Evolutionary conservation across 805 yeast species (phyloP).

Genomic region (Schwanniomyces occidentalis): DNA sequence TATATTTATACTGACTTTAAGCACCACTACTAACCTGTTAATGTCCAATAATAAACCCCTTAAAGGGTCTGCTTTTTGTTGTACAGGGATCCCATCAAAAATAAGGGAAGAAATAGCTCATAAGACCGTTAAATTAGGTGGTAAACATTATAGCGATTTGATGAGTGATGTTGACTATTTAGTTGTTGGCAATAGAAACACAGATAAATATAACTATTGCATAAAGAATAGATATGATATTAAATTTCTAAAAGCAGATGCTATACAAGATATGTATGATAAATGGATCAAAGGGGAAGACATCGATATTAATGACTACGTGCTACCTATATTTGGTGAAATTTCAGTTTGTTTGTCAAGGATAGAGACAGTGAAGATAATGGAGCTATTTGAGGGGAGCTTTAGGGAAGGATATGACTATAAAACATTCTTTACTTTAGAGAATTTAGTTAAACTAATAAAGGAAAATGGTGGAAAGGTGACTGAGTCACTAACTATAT

Average conservation of each 20-base stretch:
- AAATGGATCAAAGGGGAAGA: constrained; percentile 57
- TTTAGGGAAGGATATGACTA: constrained; percentile 20
- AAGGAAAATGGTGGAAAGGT: constrained; percentile 50
- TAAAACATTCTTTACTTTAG: constrained; percentile 23
- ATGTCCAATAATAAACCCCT: constrained; percentile 34
- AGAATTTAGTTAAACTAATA: constrained; percentile 35
- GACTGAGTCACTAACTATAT: constrained; percentile 49
- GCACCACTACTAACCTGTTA: too few species aligned
- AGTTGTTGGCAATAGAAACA: constrained; percentile 57
- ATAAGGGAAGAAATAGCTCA: constrained; percentile 43
- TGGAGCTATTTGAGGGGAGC: constrained; percentile 14
- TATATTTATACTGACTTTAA: too few species aligned
- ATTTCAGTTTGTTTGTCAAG: constrained; percentile 47
- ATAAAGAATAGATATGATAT: constrained; percentile 57
- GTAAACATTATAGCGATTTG: constrained; percentile 53
- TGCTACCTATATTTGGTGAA: constrained; percentile 47
- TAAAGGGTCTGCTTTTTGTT: constrained; percentile 51
- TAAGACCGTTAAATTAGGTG: constrained; percentile 59
- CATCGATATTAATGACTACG: constrained; percentile 21
- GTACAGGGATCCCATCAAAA: constrained; percentile 50
- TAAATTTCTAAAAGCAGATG: constrained; percentile 49
- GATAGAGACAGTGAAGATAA: constrained; percentile 16
- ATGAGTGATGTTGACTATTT: constrained; percentile 61
- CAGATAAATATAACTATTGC: constrained; percentile 56
- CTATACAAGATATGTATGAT: constrained; percentile 45